A percentile compares a stretch with the other conserved stretches of the same genome.
Conservation (phyloP, 2,329 filamentous ascomycete species). For the Zopfia rhizophila region DNA sequence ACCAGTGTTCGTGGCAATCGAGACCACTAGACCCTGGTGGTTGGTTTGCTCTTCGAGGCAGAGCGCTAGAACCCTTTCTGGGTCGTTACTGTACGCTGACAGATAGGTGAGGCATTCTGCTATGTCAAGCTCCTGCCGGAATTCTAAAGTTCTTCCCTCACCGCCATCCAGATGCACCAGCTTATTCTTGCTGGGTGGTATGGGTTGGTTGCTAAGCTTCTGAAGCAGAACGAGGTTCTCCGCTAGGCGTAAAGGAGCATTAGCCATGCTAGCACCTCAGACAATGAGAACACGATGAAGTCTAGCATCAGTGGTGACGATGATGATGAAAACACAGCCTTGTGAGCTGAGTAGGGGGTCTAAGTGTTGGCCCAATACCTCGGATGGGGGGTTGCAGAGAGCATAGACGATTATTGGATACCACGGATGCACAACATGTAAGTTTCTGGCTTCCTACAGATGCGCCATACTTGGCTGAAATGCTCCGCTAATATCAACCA, state of each 20-base stretch:
- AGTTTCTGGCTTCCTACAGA: too few relatives aligned
- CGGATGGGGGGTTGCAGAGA: too few relatives aligned
- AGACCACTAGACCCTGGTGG: constrained; percentile 11
- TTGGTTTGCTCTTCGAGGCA: constrained; percentile 22
- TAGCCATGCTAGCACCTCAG: too few relatives aligned
- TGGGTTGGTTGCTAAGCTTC: constrained; percentile 12
- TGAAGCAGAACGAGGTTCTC: constrained; percentile 21
- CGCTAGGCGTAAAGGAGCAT: constrained; percentile 14
- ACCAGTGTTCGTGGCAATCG: constrained; percentile 15
- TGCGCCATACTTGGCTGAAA: too few relatives aligned
- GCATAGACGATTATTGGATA: too few relatives aligned
- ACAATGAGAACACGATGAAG: too few relatives aligned
- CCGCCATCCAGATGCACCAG: not conserved
- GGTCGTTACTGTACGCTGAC: constrained; percentile 19
- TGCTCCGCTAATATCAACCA: too few relatives aligned
- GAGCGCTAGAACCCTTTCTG: constrained; percentile 17
- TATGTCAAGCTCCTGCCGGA: constrained; percentile 17
- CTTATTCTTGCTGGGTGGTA: constrained; percentile 8
- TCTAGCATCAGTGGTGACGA: too few relatives aligned
- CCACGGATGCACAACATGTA: too few relatives aligned
- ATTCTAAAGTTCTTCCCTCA: constrained; percentile 8
- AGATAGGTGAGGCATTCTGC: constrained; percentile 19
- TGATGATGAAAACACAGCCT: too few relatives aligned
- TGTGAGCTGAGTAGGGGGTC: too few relatives aligned
- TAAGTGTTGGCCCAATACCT: too few relatives aligned